Evolutionary conservation across 2,329 filamentous ascomycete species (phyloP).

Genomic region (Pseudogymnoascus sp.): DNA sequence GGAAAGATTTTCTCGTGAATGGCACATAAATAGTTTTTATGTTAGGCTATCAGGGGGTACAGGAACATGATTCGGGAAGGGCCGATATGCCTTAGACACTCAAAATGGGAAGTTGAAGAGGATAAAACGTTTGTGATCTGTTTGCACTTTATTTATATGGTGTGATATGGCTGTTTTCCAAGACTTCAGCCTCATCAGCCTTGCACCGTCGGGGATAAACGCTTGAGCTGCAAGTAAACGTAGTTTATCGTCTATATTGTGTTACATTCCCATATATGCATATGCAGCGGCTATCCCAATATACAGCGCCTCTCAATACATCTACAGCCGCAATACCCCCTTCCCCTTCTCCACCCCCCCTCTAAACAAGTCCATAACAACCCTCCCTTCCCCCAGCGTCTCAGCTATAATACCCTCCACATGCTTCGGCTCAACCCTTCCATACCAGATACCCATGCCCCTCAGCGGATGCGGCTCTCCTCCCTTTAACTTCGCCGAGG

Average conservation of each 20-base stretch:
- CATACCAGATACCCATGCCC: conserved; percentile 75
- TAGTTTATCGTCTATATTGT: background rate
- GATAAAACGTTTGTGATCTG: background rate
- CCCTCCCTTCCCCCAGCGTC: conserved; percentile 58
- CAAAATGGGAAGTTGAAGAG: background rate
- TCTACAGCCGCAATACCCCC: background rate
- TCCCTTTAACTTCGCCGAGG: conserved; percentile 33
- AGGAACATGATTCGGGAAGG: background rate
- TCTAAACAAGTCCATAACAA: conserved; percentile 64
- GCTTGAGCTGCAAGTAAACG: background rate
- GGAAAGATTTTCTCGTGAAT: background rate
- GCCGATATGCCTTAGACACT: background rate
- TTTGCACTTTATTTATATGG: background rate
- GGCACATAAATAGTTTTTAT: conserved; percentile 5
- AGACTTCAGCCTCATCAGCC: background rate
- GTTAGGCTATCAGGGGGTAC: background rate
- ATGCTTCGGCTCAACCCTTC: conserved; percentile 64
- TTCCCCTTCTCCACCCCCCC: conserved; percentile 40
- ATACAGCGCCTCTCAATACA: background rate
- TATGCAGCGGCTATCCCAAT: background rate
- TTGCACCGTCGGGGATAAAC: background rate
- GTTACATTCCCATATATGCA: background rate
- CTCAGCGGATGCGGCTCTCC: conserved; percentile 49
- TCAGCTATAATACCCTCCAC: conserved; percentile 68
- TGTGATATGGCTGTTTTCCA: background rate